A percentile compares a stretch with the other conserved stretches of the same genome.
phyloP scores from a whole-genome alignment of 2,329 filamentous ascomycete species.

The Scorias spongiosa region DNA sequence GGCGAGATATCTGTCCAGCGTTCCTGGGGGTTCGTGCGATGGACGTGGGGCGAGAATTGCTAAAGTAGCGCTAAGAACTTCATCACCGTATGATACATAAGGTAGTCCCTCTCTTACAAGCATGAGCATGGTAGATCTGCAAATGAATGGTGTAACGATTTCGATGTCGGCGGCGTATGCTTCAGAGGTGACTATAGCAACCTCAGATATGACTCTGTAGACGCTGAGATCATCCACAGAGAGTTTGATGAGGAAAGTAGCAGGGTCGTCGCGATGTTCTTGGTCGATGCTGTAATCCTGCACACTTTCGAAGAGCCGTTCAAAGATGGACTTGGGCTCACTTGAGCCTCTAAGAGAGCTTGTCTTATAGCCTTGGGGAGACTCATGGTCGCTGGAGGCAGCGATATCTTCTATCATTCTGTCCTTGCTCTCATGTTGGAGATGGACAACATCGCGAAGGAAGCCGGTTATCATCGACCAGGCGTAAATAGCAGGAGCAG shows the following conservation, averaged over 20 bases:
- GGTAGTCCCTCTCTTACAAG: conserved; percentile 53
- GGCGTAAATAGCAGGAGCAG: conserved; percentile 59
- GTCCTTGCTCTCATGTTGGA: conserved; percentile 35
- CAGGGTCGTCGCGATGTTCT: conserved; percentile 30
- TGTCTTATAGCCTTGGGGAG: background rate
- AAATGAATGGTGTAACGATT: conserved; percentile 42
- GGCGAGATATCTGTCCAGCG: conserved; percentile 21
- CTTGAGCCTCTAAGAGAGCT: conserved; percentile 1
- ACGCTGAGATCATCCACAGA: conserved; percentile 32
- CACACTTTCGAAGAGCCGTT: conserved; percentile 24
- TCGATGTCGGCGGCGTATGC: conserved; percentile 35
- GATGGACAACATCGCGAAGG: conserved; percentile 47
- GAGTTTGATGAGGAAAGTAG: conserved; percentile 31
- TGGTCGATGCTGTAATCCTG: conserved; percentile 15
- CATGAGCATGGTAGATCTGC: conserved; percentile 52
- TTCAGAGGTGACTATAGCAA: conserved; percentile 30
- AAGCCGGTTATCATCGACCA: conserved; percentile 66
- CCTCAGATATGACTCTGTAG: conserved; percentile 31
- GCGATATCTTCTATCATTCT: background rate
- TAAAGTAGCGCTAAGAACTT: conserved; percentile 52
- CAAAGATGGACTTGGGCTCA: conserved; percentile 1
- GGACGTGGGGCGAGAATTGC: conserved; percentile 36
- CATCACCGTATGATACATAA: conserved; percentile 56
- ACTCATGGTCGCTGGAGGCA: conserved; percentile 6
- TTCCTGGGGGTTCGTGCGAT: conserved; percentile 1